Percentiles rank a stretch among this genome's conserved stretches.
Evolutionary conservation across 768 basidiomycete species (phyloP).

Genomic region (Rhizopogon vesiculosus): DNA sequence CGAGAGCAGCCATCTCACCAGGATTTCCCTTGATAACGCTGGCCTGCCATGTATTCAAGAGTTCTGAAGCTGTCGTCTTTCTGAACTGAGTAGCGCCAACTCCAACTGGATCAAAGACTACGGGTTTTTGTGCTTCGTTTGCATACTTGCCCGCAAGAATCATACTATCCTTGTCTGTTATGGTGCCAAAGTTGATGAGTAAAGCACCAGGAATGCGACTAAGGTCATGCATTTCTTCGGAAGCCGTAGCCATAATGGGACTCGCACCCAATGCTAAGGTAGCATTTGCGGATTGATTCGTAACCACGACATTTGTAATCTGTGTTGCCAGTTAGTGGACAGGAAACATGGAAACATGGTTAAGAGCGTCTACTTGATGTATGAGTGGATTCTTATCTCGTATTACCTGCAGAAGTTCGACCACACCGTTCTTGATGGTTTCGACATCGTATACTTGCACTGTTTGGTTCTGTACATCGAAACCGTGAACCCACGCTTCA

Average conservation of each 20-base stretch:
- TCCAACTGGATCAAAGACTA: constrained; percentile 92
- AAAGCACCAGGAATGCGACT: constrained; percentile 59
- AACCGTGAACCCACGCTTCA: constrained; percentile 15
- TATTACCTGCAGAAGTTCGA: constrained; percentile 46
- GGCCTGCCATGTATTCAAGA: constrained; percentile 76
- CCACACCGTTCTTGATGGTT: constrained; percentile 39
- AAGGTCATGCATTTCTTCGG: constrained; percentile 80
- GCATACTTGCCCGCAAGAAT: constrained; percentile 65
- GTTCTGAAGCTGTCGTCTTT: constrained; percentile 48
- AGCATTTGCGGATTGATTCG: constrained; percentile 85
- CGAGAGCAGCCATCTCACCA: constrained; percentile 77
- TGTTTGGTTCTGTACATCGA: not conserved
- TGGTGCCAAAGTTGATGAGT: constrained; percentile 85
- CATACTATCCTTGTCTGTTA: constrained; percentile 71
- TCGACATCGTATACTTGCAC: constrained; percentile 21
- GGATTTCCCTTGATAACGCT: constrained; percentile 95
- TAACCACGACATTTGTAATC: constrained; percentile 90
- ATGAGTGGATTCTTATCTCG: constrained; percentile 60
- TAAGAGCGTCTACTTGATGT: constrained; percentile 57
- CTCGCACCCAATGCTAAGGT: constrained; percentile 86
- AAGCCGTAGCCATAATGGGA: constrained; percentile 90
- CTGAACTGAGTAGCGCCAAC: constrained; percentile 79
- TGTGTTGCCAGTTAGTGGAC: constrained; percentile 22
- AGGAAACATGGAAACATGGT: too few relatives aligned
- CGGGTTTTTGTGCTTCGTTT: constrained; percentile 64